These are phyloP conservation scores for Solidago caesia DNA, from an alignment of 129 eudicot genomes.

Conservation along the genomic window DNA sequence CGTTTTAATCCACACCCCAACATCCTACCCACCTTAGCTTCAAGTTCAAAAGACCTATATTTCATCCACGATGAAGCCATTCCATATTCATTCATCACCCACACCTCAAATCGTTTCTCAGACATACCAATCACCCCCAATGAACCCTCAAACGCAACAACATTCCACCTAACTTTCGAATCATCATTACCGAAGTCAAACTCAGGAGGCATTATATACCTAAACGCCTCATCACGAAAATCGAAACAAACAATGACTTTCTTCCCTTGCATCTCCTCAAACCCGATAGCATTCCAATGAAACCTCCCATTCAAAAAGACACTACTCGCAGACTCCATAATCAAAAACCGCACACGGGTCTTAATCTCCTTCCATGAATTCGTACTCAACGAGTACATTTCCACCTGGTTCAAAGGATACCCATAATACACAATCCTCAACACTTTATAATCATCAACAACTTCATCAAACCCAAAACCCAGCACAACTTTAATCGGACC, in stretches of 20 bases:
- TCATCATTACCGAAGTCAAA: slow-evolving; percentile 19
- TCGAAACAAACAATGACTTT: slow-evolving; percentile 26
- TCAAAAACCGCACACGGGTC: slow-evolving; percentile 16
- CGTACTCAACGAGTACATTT: slow-evolving; percentile 21
- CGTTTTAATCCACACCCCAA: slow-evolving; percentile 32
- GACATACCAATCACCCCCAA: slow-evolving; percentile 20
- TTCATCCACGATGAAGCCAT: slow-evolving; percentile 31
- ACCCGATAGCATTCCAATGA: slow-evolving; percentile 32
- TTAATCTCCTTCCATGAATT: slow-evolving; percentile 28
- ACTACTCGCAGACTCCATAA: slow-evolving; percentile 18
- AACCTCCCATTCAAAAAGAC: slow-evolving; percentile 24
- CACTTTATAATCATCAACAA: slow-evolving; percentile 21
- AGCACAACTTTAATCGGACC: slow-evolving; percentile 30
- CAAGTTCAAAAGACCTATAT: slow-evolving; percentile 25
- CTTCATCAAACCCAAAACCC: slow-evolving; percentile 28
- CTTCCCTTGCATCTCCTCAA: slow-evolving; percentile 31
- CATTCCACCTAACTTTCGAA: slow-evolving; percentile 20
- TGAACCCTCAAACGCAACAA: slow-evolving; percentile 14
- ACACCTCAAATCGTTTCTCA: slow-evolving; percentile 25
- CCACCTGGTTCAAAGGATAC: slow-evolving; percentile 26
- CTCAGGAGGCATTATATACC: slow-evolving; percentile 28
- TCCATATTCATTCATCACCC: slow-evolving; percentile 38
- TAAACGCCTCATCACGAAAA: slow-evolving; percentile 27
- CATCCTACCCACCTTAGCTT: slow-evolving; percentile 23
- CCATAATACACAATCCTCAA: slow-evolving; percentile 32